phyloP scores from a whole-genome alignment of 805 yeast species.

The Teunomyces gatunensis region DNA sequence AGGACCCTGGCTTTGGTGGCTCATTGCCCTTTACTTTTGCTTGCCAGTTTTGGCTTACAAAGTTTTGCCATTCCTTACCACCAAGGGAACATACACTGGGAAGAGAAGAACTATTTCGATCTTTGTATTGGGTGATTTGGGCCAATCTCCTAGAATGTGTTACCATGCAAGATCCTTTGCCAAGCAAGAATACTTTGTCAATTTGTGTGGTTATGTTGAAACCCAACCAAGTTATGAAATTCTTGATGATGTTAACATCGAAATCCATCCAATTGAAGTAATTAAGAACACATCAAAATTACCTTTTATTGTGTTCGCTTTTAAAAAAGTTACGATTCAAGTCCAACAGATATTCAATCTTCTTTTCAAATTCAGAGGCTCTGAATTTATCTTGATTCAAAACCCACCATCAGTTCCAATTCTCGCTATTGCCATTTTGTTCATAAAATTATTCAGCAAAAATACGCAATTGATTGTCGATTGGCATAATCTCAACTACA shows the following conservation, averaged over 20 bases:
- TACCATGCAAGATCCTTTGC: slow-evolving; percentile 83
- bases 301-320: slow-evolving; percentile 59
- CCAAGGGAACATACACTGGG: slow-evolving; percentile 19
- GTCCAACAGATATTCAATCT: slow-evolving; percentile 43
- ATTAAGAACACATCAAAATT: slow-evolving; percentile 36
- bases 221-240: slow-evolving; percentile 51
- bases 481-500: slow-evolving; percentile 94
- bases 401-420: slow-evolving; percentile 94
- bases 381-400: slow-evolving; percentile 71
- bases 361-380: slow-evolving; percentile 54
- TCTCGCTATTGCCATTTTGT: slow-evolving; percentile 58
- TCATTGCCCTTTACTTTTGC: slow-evolving; percentile 45
- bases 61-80: slow-evolving; percentile 35
- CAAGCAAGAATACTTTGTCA: slow-evolving; percentile 68
- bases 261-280: slow-evolving; percentile 46
- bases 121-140: slow-evolving; percentile 87
- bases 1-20: slow-evolving; percentile 41
- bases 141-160: slow-evolving; percentile 92
- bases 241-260: slow-evolving; percentile 48
- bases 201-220: slow-evolving; percentile 79
- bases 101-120: slow-evolving; percentile 58
- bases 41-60: slow-evolving; percentile 45
- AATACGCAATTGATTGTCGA: slow-evolving; percentile 73
- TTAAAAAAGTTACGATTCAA: slow-evolving; percentile 59
- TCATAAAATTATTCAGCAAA: slow-evolving; percentile 46